Evolutionary conservation across 495 filamentous ascomycete genomes (phyloP), one percentile per base, ranked within the genome.

Genomic region (Hyaloscypha bicolor): DNA sequence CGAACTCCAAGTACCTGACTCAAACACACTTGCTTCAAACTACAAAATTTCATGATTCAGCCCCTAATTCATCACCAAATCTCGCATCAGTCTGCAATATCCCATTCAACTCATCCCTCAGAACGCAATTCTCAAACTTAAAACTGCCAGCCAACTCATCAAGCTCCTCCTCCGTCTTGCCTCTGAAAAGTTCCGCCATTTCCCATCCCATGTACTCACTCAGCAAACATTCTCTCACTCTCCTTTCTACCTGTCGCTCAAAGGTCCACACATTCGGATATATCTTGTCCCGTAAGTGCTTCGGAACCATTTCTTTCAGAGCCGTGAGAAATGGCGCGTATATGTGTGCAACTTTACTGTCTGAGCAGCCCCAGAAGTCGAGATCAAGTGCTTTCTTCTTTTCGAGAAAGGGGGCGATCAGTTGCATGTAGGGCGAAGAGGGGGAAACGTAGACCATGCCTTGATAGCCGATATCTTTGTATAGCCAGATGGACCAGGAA

Each of bases 391-490:
- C 66, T 45, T 74, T 77, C 72, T 88, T 89, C 75, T 87, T 88
- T 39, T 78, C 78, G 0, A 88, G 71, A 74, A 88, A 87, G 0
- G 82, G 78, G 37, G 76, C 58, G 55, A 87, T 76, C 0, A 80
- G 77, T 48, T 76, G 76, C 70, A 85, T 86, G 73, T 83, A 89
- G 32, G 76, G 73, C 55, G 78, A 80, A 39, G 79, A 59, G 0
- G 84, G 82, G 58, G 73, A 75, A 9, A 81, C 76, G 64, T 86
- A 79, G 14, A 88, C 78, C 86, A 90, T 88, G 21, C 87, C 87
- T 73, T 89, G 86, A 55, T 84, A 80, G 4, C 86, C 86, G 65
- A 90, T 85, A 65, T 90, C 86, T 60, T 89, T 89, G 75, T 89
- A 90, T 0, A 86, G 73, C 87, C 86, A 90, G 71, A 90, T 89